These are phyloP conservation scores for Boechera stricta DNA, from an alignment of 345 rosid species.

Conservation along the genomic window DNA sequence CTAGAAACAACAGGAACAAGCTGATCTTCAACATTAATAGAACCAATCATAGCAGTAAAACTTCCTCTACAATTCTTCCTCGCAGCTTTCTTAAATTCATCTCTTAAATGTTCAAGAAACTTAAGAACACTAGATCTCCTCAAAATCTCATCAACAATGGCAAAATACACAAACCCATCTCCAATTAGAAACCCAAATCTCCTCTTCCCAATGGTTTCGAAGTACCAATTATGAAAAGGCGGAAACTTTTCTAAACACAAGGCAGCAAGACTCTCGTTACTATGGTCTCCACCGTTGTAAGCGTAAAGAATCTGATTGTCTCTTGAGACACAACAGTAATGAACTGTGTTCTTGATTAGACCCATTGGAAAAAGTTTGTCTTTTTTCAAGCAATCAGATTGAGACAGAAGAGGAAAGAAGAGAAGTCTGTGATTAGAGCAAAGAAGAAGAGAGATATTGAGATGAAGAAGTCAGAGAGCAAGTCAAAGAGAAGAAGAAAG, in stretches of 20 bases:
- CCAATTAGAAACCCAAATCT: conserved; percentile 72
- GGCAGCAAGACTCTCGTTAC: conserved; percentile 59
- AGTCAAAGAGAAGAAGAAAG: conserved; percentile 45
- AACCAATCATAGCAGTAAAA: conserved; percentile 62
- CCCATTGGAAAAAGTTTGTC: conserved; percentile 47
- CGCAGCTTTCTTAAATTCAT: conserved; percentile 68
- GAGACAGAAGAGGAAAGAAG: conserved; percentile 42
- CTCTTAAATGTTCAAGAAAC: conserved; percentile 72
- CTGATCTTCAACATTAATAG: conserved; percentile 60
- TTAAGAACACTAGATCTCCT: conserved; percentile 57
- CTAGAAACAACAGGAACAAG: conserved; percentile 71
- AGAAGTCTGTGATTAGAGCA: conserved; percentile 37
- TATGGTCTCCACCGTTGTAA: conserved; percentile 62
- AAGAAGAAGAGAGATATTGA: conserved; percentile 40
- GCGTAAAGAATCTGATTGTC: conserved; percentile 59
- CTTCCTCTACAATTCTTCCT: conserved; percentile 64
- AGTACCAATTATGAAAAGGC: conserved; percentile 78
- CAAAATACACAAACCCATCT: conserved; percentile 70
- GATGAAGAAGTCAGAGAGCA: conserved; percentile 42
- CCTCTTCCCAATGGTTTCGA: conserved; percentile 63
- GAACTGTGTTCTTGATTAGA: conserved; percentile 65
- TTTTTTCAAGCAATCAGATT: conserved; percentile 29
- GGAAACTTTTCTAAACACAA: conserved; percentile 72
- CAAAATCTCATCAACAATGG: conserved; percentile 66
- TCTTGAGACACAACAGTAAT: conserved; percentile 71